Percentiles rank a stretch among this genome's conserved stretches.
These are phyloP conservation scores for Protomyces arabidopsidicola DNA, from an alignment of 1,139 yeast genomes.

Conservation along the genomic window DNA sequence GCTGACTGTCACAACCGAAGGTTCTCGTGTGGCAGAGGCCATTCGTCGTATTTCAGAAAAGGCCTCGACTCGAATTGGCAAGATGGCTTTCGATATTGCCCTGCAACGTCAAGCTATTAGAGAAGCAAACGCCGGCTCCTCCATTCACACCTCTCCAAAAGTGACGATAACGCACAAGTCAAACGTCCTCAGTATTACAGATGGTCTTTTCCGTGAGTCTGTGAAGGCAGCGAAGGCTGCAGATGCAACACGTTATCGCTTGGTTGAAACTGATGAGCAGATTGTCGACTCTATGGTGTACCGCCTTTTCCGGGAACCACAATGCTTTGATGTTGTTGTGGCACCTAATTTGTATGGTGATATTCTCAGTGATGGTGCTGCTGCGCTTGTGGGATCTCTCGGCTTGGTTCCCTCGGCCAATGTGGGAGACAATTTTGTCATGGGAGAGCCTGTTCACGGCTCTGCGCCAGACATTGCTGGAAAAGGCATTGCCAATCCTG, in stretches of 20 bases:
- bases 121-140: slow-evolving; percentile 49
- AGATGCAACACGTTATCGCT: slow-evolving; percentile 44
- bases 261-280: slow-evolving; percentile 78
- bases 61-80: slow-evolving; percentile 81
- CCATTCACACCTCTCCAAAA: slow-evolving; percentile 50
- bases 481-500: slow-evolving; percentile 80
- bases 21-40: slow-evolving; percentile 89
- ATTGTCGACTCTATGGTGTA: slow-evolving; percentile 99
- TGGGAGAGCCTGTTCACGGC: slow-evolving; percentile 99
- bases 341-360: slow-evolving; percentile 99
- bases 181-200: slow-evolving; percentile 84
- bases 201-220: slow-evolving; percentile 93
- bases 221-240: slow-evolving; percentile 71
- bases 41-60: slow-evolving; percentile 88
- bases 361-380: slow-evolving; percentile 96
- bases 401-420: slow-evolving; percentile 98
- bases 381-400: slow-evolving; percentile 94
- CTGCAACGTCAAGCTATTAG: slow-evolving; percentile 81
- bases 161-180: slow-evolving; percentile 96
- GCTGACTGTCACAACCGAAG: slow-evolving; percentile 63
- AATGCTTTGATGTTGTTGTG: slow-evolving; percentile 92
- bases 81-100: slow-evolving; percentile 88
- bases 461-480: slow-evolving; percentile 99
- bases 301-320: slow-evolving; percentile 97
- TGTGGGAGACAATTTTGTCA: slow-evolving; percentile 91